phyloP scores from a whole-genome alignment of 2,329 filamentous ascomycete genomes.

The Juglanconis juglandina region DNA sequence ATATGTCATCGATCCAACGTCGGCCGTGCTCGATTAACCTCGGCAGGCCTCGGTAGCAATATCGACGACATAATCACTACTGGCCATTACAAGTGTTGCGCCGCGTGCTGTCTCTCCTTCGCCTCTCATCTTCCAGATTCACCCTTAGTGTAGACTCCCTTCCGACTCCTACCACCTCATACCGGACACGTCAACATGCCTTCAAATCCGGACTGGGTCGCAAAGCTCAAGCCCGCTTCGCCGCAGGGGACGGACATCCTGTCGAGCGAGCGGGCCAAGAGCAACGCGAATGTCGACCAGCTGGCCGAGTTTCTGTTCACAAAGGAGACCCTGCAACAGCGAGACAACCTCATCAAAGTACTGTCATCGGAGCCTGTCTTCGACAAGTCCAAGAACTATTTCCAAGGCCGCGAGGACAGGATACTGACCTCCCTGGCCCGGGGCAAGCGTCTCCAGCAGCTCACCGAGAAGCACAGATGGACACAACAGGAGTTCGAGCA shows the following conservation, averaged over 20 bases:
- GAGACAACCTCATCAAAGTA: constrained; percentile 59
- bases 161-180: background rate
- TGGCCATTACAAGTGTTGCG: background rate
- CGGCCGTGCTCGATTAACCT: constrained; percentile 2
- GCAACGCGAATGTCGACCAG: constrained; percentile 63
- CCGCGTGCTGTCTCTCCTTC: background rate
- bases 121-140: background rate
- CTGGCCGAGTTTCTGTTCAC: constrained; percentile 69
- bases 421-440: constrained; percentile 68
- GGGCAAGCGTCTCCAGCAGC: constrained; percentile 65
- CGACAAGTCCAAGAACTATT: constrained; percentile 76
- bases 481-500: constrained; percentile 57
- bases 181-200: constrained; percentile 10
- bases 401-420: constrained; percentile 64
- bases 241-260: constrained; percentile 69
- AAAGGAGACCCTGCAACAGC: constrained; percentile 58
- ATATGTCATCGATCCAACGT: constrained; percentile 1
- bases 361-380: constrained; percentile 67
- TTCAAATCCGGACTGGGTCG: constrained; percentile 23
- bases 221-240: constrained; percentile 42
- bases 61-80: background rate
- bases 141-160: background rate
- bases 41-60: background rate
- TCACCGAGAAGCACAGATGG: constrained; percentile 67
- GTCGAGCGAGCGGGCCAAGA: constrained; percentile 63